These are phyloP conservation scores for Linanthus parryae DNA, from an alignment of 148 eudicot species.

Conservation along the genomic window DNA sequence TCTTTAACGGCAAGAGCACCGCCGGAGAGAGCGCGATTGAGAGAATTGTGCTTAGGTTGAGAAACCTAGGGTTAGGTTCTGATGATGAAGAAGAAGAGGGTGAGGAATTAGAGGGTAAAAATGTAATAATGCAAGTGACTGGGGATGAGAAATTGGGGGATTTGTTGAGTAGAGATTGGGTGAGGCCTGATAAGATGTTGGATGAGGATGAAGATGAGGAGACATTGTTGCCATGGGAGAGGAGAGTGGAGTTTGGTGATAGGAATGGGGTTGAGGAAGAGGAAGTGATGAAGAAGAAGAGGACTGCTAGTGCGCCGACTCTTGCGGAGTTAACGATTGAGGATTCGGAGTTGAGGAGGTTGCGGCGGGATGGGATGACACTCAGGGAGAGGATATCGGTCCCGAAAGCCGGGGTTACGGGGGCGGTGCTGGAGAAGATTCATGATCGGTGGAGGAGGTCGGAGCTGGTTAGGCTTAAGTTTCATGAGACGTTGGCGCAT, in stretches of 20 bases:
- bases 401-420: constrained; percentile 88
- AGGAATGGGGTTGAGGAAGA: constrained; percentile 24
- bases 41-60: constrained; percentile 68
- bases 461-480: constrained; percentile 87
- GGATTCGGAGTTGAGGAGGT: constrained; percentile 79
- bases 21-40: constrained; percentile 52
- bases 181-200: constrained; percentile 67
- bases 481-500: constrained; percentile 83
- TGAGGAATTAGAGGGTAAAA: constrained; percentile 20
- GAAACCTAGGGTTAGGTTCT: constrained; percentile 62
- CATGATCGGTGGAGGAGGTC: constrained; percentile 81
- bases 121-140: constrained; percentile 8
- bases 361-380: constrained; percentile 79
- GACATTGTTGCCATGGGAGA: constrained; percentile 85
- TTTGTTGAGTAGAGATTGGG: constrained; percentile 92
- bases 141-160: constrained; percentile 73
- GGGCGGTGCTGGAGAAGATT: constrained; percentile 73
- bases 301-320: constrained; percentile 51
- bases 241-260: constrained; percentile 28
- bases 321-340: constrained; percentile 86
- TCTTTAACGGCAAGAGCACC: constrained; percentile 2
- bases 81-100: constrained; percentile 51
- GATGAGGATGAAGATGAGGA: constrained; percentile 42
- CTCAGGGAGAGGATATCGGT: constrained; percentile 82
- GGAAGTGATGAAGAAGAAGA: constrained; percentile 27